phyloP scores from a whole-genome alignment of 768 basidiomycete genomes.

The Cystofilobasidium macerans region DNA sequence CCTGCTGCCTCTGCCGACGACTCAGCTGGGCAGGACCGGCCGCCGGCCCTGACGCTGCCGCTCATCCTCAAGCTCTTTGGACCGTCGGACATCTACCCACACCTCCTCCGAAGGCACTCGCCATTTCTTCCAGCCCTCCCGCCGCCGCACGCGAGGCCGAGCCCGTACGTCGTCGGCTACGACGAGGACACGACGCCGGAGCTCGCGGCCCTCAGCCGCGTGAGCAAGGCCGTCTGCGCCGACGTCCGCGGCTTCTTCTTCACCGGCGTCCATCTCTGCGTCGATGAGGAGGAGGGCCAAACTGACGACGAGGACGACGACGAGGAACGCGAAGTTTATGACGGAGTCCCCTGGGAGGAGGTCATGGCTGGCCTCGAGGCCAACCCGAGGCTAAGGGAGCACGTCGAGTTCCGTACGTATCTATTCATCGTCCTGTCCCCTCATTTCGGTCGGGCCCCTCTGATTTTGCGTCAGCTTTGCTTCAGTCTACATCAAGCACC shows the following conservation, averaged over 20 bases:
- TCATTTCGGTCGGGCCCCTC: neutral
- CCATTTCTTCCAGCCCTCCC: neutral
- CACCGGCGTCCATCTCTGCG: slow-evolving; percentile 2
- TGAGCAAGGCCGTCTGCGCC: neutral
- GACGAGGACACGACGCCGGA: slow-evolving; percentile 8
- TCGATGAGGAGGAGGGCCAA: neutral
- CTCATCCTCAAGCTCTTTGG: neutral
- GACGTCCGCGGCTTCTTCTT: slow-evolving; percentile 6
- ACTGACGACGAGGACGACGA: neutral
- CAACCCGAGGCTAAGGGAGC: neutral
- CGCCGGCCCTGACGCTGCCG: neutral
- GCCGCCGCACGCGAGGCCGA: neutral
- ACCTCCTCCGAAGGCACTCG: slow-evolving; percentile 4
- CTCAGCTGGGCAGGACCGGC: neutral
- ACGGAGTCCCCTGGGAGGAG: slow-evolving; percentile 1
- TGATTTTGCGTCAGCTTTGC: neutral
- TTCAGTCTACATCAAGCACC: slow-evolving; percentile 1
- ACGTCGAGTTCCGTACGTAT: slow-evolving; percentile 1
- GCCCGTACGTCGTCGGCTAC: neutral
- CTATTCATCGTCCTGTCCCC: neutral
- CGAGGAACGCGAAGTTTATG: neutral
- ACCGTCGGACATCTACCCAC: neutral
- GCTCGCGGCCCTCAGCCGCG: neutral
- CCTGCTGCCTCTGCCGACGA: neutral
- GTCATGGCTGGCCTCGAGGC: neutral